Conservation (phyloP, 371 early-diverging fungal species). For the Enteropsectra breve region DNA sequence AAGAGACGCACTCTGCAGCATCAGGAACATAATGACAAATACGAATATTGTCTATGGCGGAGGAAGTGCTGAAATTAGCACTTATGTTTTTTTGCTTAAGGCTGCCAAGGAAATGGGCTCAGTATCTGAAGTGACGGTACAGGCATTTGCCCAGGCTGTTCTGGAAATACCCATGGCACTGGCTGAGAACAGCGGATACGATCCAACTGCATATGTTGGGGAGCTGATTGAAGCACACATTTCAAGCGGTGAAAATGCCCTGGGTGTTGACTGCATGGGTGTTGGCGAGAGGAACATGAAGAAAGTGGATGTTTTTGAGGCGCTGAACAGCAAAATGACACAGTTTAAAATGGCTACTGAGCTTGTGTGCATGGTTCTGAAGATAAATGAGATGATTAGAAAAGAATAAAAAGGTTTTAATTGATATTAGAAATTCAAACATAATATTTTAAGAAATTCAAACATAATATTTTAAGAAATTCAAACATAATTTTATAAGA, state of each 20-base stretch:
- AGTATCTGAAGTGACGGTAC: conserved; percentile 32
- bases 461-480: too few species aligned
- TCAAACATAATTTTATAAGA: too few species aligned
- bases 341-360: conserved; percentile 93
- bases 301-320: conserved; percentile 87
- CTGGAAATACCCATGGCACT: conserved; percentile 87
- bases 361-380: conserved; percentile 84
- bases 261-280: conserved; percentile 88
- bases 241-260: conserved; percentile 66
- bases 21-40: conserved; percentile 85
- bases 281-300: conserved; percentile 84
- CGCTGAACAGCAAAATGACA: conserved; percentile 90
- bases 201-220: conserved; percentile 83
- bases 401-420: conserved; percentile 17
- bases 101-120: not conserved
- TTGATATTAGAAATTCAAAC: too few species aligned
- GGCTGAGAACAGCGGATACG: conserved; percentile 83
- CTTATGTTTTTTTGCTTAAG: conserved; percentile 63
- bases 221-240: conserved; percentile 79
- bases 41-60: conserved; percentile 97
- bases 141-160: conserved; percentile 81
- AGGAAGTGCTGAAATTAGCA: conserved; percentile 90
- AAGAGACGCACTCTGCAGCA: conserved; percentile 96
- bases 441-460: too few species aligned
- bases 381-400: conserved; percentile 62